Base-by-base conservation (phyloP, 2,329 filamentous ascomycete species). In the Phyllosticta paracitricarpa region DNA sequence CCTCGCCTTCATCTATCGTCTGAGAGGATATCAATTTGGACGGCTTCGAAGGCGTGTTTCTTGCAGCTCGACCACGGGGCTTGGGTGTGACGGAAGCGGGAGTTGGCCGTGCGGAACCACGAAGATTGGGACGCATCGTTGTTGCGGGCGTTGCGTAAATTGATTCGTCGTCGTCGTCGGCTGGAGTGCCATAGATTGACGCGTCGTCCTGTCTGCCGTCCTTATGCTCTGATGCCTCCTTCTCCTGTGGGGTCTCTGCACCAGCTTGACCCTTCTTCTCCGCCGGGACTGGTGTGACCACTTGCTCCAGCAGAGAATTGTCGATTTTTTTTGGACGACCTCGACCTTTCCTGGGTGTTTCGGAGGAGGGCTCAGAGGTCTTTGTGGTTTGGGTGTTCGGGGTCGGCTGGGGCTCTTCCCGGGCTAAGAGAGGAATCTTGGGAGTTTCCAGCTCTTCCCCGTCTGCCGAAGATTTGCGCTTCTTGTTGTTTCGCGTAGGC, bases 81-180 rank as follows among this genome's bases (percentile, higher is more conserved):
- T 54, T 57, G 19, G 59, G 59, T 6, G 60, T 62, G 24, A 56
- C 56, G 8, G 60, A 62, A 2, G 30, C 30, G 5, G 60, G 56
- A 14, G 35, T 56, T 4, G 60, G 51, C n/a, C 55, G 24, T 17
- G 59, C 28, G 17, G 55, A 51, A 24, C 55, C 51, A 17, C 51
- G 56, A 24, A 58, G 33, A 14, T 25, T 28, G 26, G 56, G 33
- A 14, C 56, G 60, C 8, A 62, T 53, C 5, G 48, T 56, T 28
- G 61, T 62, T 3, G 61, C 61, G 9, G 61, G 61, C 19, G 61
- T 62, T 2, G 61, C 61, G 54, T 62, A 62, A n/a, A 62, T 54
- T 8, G 61, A 62, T 9, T 51, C 26, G 3, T 56, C 58, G 25
- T 58, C 61, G 10, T 62, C 54, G 26, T 57, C 61, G 8, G 54